phyloP scores from a whole-genome alignment of 768 basidiomycete genomes.

The Aureoboletus auriporus region DNA sequence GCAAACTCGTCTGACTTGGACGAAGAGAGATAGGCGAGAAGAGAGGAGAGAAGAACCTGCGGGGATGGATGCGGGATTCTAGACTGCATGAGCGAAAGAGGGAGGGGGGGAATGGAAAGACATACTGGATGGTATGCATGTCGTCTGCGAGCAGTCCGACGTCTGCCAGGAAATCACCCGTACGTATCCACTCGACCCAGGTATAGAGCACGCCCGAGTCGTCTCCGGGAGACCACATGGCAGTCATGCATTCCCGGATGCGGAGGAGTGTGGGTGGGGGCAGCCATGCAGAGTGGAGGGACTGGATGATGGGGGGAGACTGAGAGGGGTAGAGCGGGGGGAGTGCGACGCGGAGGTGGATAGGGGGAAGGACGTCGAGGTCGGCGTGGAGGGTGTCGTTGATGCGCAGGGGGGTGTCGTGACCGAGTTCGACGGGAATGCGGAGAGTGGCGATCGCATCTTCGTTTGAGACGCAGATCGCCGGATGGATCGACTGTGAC shows the following conservation, averaged over 20 bases:
- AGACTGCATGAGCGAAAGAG: constrained; percentile 28
- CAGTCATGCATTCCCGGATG: constrained; percentile 40
- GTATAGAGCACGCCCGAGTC: constrained; percentile 55
- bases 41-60: constrained; percentile 42
- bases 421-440: constrained; percentile 60
- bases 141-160: constrained; percentile 37
- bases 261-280: constrained; percentile 27
- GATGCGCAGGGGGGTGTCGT: constrained; percentile 39
- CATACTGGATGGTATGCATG: constrained; percentile 29
- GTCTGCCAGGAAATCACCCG: constrained; percentile 55
- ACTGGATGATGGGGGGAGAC: constrained; percentile 49
- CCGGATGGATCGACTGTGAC: constrained; percentile 72
- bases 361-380: constrained; percentile 57
- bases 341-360: constrained; percentile 53
- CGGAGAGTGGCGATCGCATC: constrained; percentile 35
- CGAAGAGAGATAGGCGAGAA: constrained; percentile 47
- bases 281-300: constrained; percentile 61
- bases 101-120: constrained; percentile 4
- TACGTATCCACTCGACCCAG: constrained; percentile 71
- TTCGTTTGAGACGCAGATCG: constrained; percentile 49
- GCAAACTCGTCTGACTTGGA: constrained; percentile 54
- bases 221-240: constrained; percentile 52
- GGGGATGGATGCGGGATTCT: constrained; percentile 55
- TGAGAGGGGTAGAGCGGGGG: constrained; percentile 53
- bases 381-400: constrained; percentile 8